Percentiles rank a stretch among this genome's conserved stretches.
phyloP scores from a whole-genome alignment of 225 moss, liverwort and hornwort genomes.

The Polytrichum formosum region DNA sequence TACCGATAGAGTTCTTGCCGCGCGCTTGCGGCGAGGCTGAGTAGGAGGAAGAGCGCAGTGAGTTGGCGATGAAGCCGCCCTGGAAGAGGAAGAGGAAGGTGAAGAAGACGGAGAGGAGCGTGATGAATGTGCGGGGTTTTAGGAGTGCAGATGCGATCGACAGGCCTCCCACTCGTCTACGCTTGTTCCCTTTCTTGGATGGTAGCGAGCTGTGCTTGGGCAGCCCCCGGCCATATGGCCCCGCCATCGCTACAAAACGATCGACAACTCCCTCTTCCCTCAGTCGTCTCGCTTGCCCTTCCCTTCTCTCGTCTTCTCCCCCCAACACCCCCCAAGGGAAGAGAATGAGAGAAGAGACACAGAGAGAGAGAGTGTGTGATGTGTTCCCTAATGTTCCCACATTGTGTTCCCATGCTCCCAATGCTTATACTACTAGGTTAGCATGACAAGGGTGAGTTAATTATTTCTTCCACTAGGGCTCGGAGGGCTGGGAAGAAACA shows the following conservation, averaged over 20 bases:
- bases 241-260: conserved; percentile 38
- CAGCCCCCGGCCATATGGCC: conserved; percentile 40
- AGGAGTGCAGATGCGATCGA: conserved; percentile 14
- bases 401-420: too few species aligned
- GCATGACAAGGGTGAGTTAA: too few species aligned
- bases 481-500: too few species aligned
- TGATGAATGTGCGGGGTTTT: conserved; percentile 39
- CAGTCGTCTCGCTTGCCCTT: too few species aligned
- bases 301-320: too few species aligned
- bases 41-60: neutral
- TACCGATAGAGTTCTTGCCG: neutral
- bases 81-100: conserved; percentile 53
- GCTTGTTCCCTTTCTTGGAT: conserved; percentile 29
- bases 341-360: too few species aligned
- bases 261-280: too few species aligned
- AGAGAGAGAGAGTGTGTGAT: too few species aligned
- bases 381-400: too few species aligned
- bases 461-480: too few species aligned
- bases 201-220: conserved; percentile 45
- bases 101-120: conserved; percentile 36
- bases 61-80: conserved; percentile 41
- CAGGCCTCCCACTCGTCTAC: neutral
- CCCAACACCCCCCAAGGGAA: too few species aligned
- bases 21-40: conserved; percentile 6
- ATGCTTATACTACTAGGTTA: too few species aligned